Percentiles rank a stretch among this genome's conserved stretches.
These are phyloP conservation scores for Pythium oligandrum DNA, from an alignment of 352 stramenopile genomes.

Conservation along the genomic window DNA sequence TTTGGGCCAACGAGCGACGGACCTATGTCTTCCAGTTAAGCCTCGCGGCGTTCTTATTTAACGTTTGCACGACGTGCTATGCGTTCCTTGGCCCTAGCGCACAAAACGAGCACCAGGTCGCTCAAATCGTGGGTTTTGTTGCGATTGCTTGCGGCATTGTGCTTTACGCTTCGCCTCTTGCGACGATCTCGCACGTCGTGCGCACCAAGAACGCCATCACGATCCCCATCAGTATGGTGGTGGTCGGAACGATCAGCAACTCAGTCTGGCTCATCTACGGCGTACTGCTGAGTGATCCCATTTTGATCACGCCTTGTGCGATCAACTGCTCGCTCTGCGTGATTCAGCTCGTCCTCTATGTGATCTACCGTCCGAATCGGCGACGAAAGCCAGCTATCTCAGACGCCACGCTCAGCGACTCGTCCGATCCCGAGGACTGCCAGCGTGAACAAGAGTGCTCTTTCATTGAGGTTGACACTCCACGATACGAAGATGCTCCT, in stretches of 20 bases:
- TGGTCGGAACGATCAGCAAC: constrained; percentile 40
- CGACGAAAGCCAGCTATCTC: constrained; percentile 6
- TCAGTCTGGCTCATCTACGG: constrained; percentile 43
- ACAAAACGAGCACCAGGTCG: constrained; percentile 23
- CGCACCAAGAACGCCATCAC: constrained; percentile 36
- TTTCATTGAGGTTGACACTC: constrained; percentile 19
- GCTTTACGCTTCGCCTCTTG: constrained; percentile 42
- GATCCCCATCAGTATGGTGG: constrained; percentile 41
- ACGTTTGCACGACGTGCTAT: constrained; percentile 18
- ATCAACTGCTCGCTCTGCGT: constrained; percentile 35
- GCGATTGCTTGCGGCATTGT: constrained; percentile 35
- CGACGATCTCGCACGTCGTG: constrained; percentile 37
- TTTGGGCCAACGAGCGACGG: constrained; percentile 23
- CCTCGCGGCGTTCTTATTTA: constrained; percentile 24
- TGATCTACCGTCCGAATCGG: constrained; percentile 25
- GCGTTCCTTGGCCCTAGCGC: constrained; percentile 19
- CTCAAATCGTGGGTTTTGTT: constrained; percentile 28
- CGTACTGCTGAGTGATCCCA: constrained; percentile 30
- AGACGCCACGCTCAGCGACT: constrained; percentile 4
- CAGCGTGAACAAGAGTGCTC: constrained; percentile 16
- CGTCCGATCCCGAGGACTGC: constrained; percentile 5
- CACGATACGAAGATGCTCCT: constrained; percentile 7
- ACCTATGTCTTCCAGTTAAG: constrained; percentile 24
- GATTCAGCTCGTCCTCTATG: constrained; percentile 37
- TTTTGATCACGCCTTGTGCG: constrained; percentile 33